Evolutionary conservation across 2,329 filamentous ascomycete genomes (phyloP).

Genomic region (Colletotrichum lentis): DNA sequence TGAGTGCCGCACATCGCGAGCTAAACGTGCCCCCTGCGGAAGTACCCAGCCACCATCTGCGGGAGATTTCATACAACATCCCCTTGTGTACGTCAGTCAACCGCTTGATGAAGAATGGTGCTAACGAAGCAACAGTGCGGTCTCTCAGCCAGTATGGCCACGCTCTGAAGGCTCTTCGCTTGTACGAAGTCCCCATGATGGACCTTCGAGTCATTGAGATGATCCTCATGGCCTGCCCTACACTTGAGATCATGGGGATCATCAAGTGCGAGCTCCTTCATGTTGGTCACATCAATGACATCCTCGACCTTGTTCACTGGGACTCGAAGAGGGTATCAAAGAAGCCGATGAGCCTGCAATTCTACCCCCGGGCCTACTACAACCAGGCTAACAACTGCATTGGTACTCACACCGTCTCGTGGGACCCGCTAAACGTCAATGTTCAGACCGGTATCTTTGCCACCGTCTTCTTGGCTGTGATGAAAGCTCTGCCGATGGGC

Average conservation of each 20-base stretch:
- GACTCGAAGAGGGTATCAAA: slow-evolving; percentile 38
- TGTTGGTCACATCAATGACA: slow-evolving; percentile 37
- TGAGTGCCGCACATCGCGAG: not conserved
- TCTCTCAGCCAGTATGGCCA: slow-evolving; percentile 29
- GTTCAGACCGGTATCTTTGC: not conserved
- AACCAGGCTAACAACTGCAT: not conserved
- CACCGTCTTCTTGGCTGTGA: slow-evolving; percentile 22
- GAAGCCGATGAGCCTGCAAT: slow-evolving; percentile 33
- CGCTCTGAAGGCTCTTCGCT: slow-evolving; percentile 39
- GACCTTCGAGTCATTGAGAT: slow-evolving; percentile 37
- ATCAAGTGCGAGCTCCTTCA: slow-evolving; percentile 46
- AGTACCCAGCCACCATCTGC: not conserved
- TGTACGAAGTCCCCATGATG: slow-evolving; percentile 43
- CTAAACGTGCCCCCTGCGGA: not conserved
- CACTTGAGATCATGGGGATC: slow-evolving; percentile 41
- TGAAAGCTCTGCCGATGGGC: slow-evolving; percentile 32
- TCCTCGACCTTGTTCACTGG: slow-evolving; percentile 39
- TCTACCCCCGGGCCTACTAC: slow-evolving; percentile 23
- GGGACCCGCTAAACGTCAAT: slow-evolving; percentile 3
- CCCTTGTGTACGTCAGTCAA: slow-evolving; percentile 15
- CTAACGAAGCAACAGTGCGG: slow-evolving; percentile 22
- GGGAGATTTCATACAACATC: slow-evolving; percentile 16
- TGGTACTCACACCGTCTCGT: slow-evolving; percentile 30
- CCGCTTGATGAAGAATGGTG: not conserved
- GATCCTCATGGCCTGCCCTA: slow-evolving; percentile 39